These are phyloP conservation scores for Candida nemodendra DNA, from an alignment of 805 yeast genomes.

Conservation along the genomic window DNA sequence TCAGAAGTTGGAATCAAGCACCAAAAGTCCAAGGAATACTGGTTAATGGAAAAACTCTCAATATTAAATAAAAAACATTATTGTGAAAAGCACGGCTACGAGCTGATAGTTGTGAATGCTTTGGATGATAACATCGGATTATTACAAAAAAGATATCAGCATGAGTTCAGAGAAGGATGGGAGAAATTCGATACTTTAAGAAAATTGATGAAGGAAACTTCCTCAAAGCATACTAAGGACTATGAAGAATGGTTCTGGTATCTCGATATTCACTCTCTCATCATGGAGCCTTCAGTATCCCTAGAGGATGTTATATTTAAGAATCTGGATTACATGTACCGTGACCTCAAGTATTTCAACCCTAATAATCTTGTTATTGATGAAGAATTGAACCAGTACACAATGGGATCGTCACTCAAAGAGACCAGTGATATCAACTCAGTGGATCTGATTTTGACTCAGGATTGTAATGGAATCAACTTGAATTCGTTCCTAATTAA, in stretches of 20 bases:
- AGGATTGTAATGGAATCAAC: slow-evolving; percentile 44
- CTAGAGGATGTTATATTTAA: slow-evolving; percentile 36
- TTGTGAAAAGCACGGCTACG: slow-evolving; percentile 48
- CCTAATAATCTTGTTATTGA: slow-evolving; percentile 35
- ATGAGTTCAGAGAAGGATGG: slow-evolving; percentile 49
- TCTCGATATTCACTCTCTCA: slow-evolving; percentile 38
- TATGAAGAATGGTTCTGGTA: slow-evolving; percentile 43
- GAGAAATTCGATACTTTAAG: slow-evolving; percentile 39
- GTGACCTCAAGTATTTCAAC: slow-evolving; percentile 37
- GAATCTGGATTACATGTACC: slow-evolving; percentile 28
- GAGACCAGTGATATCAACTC: slow-evolving; percentile 31
- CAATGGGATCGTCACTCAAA: slow-evolving; percentile 21
- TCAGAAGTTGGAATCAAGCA: slow-evolving; percentile 40
- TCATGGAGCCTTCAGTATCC: slow-evolving; percentile 39
- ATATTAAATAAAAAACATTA: slow-evolving; percentile 47
- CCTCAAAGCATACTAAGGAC: slow-evolving; percentile 21
- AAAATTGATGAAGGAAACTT: slow-evolving; percentile 34
- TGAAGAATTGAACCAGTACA: slow-evolving; percentile 25
- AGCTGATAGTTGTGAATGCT: slow-evolving; percentile 37
- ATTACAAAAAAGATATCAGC: slow-evolving; percentile 46
- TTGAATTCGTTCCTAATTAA: slow-evolving; percentile 39
- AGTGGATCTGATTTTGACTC: slow-evolving; percentile 37
- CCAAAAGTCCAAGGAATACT: slow-evolving; percentile 39
- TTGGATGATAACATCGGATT: slow-evolving; percentile 38
- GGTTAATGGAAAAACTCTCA: slow-evolving; percentile 49